Percentiles rank a stretch among this genome's conserved stretches.
Conservation (phyloP, 1,284 basidiomycete genomes). For the Kalmanozyma brasiliensis region DNA sequence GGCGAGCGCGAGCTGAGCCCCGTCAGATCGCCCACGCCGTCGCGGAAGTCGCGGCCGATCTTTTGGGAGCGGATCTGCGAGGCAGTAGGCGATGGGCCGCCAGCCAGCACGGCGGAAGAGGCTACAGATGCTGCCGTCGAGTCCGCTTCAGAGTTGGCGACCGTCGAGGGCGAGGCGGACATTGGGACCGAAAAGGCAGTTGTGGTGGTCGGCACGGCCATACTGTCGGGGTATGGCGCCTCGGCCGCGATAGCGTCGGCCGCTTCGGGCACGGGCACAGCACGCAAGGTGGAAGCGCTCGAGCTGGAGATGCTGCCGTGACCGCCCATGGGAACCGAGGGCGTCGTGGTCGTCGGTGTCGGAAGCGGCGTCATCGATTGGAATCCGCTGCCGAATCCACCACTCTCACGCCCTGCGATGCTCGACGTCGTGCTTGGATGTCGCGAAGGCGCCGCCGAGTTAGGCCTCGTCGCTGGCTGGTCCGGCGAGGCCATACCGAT, state of each 20-base stretch:
- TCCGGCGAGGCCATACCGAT: slow-evolving; percentile 38
- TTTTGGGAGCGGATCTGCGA: slow-evolving; percentile 35
- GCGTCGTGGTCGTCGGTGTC: slow-evolving; percentile 3
- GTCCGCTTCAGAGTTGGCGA: slow-evolving; percentile 16
- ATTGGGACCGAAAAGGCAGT: slow-evolving; percentile 7
- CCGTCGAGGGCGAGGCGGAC: slow-evolving; percentile 6
- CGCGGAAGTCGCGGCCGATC: slow-evolving; percentile 45
- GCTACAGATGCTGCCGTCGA: slow-evolving; percentile 24
- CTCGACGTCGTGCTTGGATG: slow-evolving; percentile 33
- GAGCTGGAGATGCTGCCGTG: slow-evolving; percentile 41
- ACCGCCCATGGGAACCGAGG: slow-evolving; percentile 1
- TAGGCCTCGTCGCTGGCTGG: slow-evolving; percentile 27
- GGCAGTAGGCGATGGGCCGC: slow-evolving; percentile 11
- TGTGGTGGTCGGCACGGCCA: slow-evolving; percentile 2
- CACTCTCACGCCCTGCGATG: slow-evolving; percentile 17
- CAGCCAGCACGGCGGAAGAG: slow-evolving; percentile 10
- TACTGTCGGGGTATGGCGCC: neutral
- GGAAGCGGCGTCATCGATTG: slow-evolving; percentile 22
- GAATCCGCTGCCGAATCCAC: slow-evolving; percentile 31
- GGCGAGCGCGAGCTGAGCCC: slow-evolving; percentile 52
- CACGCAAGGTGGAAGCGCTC: slow-evolving; percentile 30
- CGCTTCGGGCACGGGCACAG: slow-evolving; percentile 4
- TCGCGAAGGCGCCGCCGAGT: slow-evolving; percentile 28
- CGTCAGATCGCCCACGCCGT: slow-evolving; percentile 45
- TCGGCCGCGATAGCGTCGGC: slow-evolving; percentile 1